Conservation (phyloP, 768 basidiomycete genomes). For the Boletus vinaceobasis region DNA sequence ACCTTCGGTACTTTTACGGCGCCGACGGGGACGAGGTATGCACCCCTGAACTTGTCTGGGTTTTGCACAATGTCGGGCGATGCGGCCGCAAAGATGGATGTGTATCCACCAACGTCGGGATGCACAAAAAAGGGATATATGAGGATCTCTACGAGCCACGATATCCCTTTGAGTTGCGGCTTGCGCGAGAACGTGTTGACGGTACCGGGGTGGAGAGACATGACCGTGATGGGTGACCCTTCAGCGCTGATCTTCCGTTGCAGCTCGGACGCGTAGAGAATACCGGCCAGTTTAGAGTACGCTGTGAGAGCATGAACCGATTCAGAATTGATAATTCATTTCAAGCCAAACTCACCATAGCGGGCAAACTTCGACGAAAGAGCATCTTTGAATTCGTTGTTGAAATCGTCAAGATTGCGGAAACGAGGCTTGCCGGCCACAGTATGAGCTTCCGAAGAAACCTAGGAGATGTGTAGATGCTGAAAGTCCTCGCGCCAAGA, state of each 20-base stretch:
- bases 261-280: conserved; percentile 48
- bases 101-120: conserved; percentile 26
- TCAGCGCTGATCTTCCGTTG: conserved; percentile 40
- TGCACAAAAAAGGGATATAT: conserved; percentile 17
- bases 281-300: conserved; percentile 48
- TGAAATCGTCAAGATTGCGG: conserved; percentile 34
- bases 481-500: neutral
- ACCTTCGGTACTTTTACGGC: conserved; percentile 10
- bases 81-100: conserved; percentile 30
- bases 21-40: conserved; percentile 29
- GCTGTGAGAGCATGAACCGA: conserved; percentile 28
- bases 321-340: neutral
- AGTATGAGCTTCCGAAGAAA: conserved; percentile 32
- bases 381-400: conserved; percentile 30
- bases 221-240: conserved; percentile 26
- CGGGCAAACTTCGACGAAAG: conserved; percentile 15
- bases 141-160: conserved; percentile 19
- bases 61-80: conserved; percentile 19
- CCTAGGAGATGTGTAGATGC: conserved; percentile 17
- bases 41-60: conserved; percentile 28
- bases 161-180: conserved; percentile 15
- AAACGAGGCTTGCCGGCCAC: conserved; percentile 26
- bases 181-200: conserved; percentile 31
- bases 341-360: conserved; percentile 31
- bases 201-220: conserved; percentile 30